A percentile compares a stretch with the other conserved stretches of the same genome.
phyloP scores from a whole-genome alignment of 1,139 yeast species.

The Protomyces lactucae-debilis region DNA sequence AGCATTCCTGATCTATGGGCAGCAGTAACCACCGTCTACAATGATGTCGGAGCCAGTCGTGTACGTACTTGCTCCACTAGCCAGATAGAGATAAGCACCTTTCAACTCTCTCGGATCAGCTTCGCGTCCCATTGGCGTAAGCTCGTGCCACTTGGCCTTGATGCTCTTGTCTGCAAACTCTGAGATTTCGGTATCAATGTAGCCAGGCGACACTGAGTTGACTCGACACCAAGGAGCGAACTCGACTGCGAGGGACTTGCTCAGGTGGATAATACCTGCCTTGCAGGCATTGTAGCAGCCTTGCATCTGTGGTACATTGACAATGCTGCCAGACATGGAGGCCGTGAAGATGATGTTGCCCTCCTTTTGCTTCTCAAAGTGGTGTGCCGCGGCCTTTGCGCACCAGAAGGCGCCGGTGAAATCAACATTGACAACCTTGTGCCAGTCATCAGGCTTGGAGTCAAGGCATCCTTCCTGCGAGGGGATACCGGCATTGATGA shows the following conservation, averaged over 20 bases:
- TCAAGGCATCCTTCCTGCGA: conserved; percentile 65
- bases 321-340: conserved; percentile 62
- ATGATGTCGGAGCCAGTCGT: conserved; percentile 78
- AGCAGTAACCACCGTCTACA: conserved; percentile 80
- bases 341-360: conserved; percentile 57
- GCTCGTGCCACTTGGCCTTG: conserved; percentile 58
- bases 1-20: conserved; percentile 36
- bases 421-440: conserved; percentile 64
- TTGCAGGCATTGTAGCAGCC: conserved; percentile 57
- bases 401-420: conserved; percentile 72
- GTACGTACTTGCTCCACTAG: conserved; percentile 79
- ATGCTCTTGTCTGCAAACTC: conserved; percentile 52
- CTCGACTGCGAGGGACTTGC: conserved; percentile 54
- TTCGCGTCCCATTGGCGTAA: conserved; percentile 81
- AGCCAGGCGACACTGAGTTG: conserved; percentile 76
- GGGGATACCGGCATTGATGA: conserved; percentile 87
- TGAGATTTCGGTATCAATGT: conserved; percentile 54
- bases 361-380: conserved; percentile 55
- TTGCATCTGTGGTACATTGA: conserved; percentile 62
- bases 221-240: conserved; percentile 47
- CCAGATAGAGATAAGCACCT: conserved; percentile 81
- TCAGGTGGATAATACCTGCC: conserved; percentile 57
- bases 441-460: conserved; percentile 57
- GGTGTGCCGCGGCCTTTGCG: conserved; percentile 64
- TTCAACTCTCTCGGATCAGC: conserved; percentile 69